These are phyloP conservation scores for Conringia planisiliqua DNA, from an alignment of 345 rosid species.

Conservation along the genomic window DNA sequence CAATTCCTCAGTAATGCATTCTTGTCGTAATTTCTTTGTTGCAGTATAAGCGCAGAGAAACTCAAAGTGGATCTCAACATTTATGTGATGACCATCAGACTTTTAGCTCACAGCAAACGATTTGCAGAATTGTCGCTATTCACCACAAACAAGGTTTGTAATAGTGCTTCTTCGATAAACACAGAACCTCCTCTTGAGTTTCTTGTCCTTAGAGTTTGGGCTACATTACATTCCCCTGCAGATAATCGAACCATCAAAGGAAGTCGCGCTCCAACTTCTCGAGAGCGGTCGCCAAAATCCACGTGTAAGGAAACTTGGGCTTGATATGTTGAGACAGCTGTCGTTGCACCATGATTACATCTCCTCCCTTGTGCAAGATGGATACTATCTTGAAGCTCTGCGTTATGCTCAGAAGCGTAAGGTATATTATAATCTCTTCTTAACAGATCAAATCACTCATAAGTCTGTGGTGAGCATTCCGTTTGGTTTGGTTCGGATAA, in stretches of 20 bases:
- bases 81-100: conserved; percentile 67
- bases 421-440: conserved; percentile 41
- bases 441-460: not conserved
- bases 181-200: not conserved
- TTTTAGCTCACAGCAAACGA: conserved; percentile 62
- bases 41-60: conserved; percentile 77
- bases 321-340: conserved; percentile 94
- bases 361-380: conserved; percentile 71
- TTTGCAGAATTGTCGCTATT: conserved; percentile 73
- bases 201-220: conserved; percentile 9
- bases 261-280: conserved; percentile 86
- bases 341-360: conserved; percentile 80
- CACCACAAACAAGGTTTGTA: conserved; percentile 72
- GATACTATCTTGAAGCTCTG: conserved; percentile 84
- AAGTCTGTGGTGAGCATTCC: not conserved
- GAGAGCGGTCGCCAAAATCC: conserved; percentile 71
- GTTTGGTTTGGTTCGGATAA: not conserved
- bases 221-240: conserved; percentile 31
- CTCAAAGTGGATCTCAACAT: conserved; percentile 71
- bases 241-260: conserved; percentile 95
- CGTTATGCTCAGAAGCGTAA: conserved; percentile 80
- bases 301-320: conserved; percentile 78
- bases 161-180: not conserved
- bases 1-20: not conserved
- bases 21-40: conserved; percentile 22